phyloP scores from a whole-genome alignment of 352 stramenopile species.

The Phytophthora multivora region DNA sequence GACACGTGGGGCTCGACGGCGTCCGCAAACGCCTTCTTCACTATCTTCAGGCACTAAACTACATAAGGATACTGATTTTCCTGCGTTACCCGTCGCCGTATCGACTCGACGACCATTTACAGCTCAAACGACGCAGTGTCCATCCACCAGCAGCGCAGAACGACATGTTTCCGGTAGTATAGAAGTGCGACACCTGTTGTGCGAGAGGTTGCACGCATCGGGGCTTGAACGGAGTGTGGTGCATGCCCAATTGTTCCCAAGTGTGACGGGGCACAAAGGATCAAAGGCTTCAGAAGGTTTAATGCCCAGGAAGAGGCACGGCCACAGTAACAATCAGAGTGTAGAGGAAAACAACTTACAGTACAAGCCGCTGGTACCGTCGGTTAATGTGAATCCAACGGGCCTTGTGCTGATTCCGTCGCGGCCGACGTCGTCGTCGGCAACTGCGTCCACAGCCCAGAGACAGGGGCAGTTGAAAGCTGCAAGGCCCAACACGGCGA shows the following conservation, averaged over 20 bases:
- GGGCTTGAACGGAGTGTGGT: slow-evolving; percentile 64
- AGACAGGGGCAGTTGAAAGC: slow-evolving; percentile 14
- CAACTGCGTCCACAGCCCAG: slow-evolving; percentile 6
- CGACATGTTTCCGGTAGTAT: background rate
- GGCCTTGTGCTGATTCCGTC: slow-evolving; percentile 52
- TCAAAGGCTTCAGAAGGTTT: slow-evolving; percentile 1
- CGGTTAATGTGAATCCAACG: slow-evolving; percentile 33
- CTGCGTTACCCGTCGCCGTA: slow-evolving; percentile 24
- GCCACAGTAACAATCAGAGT: slow-evolving; percentile 18
- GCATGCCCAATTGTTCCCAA: slow-evolving; percentile 53
- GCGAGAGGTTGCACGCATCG: slow-evolving; percentile 57
- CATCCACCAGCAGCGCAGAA: background rate
- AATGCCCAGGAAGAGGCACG: slow-evolving; percentile 7
- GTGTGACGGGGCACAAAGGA: background rate
- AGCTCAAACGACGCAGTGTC: background rate
- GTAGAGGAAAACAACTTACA: slow-evolving; percentile 1
- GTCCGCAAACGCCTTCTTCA: slow-evolving; percentile 13
- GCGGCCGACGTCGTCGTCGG: slow-evolving; percentile 45
- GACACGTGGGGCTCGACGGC: slow-evolving; percentile 40
- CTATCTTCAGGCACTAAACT: background rate
- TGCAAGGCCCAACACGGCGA: slow-evolving; percentile 23
- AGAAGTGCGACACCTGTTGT: slow-evolving; percentile 16
- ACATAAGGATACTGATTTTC: slow-evolving; percentile 6
- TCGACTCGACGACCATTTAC: slow-evolving; percentile 11
- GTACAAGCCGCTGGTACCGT: slow-evolving; percentile 38